These are phyloP conservation scores for Zalerion maritima DNA, from an alignment of 495 filamentous ascomycete genomes.

Conservation along the genomic window DNA sequence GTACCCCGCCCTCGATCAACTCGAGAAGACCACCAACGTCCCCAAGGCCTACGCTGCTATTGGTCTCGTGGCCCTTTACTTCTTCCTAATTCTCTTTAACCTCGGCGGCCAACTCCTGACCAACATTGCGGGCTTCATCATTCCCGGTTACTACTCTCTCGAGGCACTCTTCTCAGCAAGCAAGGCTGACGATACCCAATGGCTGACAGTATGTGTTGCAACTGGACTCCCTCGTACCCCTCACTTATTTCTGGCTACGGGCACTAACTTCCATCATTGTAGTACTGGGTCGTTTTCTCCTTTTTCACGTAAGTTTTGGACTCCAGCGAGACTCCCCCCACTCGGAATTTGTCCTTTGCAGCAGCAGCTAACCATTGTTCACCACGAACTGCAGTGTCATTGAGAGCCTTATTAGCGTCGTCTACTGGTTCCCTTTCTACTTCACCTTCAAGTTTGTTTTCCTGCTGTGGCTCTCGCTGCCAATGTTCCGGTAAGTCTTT, in stretches of 20 bases:
- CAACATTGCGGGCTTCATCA: conserved; percentile 85
- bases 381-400: conserved; percentile 42
- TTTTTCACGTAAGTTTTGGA: conserved; percentile 55
- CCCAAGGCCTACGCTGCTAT: conserved; percentile 95
- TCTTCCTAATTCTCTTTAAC: conserved; percentile 99
- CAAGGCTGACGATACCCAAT: conserved; percentile 87
- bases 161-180: conserved; percentile 69
- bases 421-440: conserved; percentile 99
- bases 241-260: not conserved
- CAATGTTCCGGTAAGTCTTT: conserved; percentile 66
- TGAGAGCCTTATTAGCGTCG: conserved; percentile 83
- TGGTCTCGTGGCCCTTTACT: conserved; percentile 73
- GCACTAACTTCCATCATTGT: conserved; percentile 18
- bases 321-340: not conserved
- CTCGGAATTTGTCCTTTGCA: conserved; percentile 3
- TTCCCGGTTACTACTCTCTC: conserved; percentile 93
- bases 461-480: conserved; percentile 92
- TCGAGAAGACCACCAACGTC: conserved; percentile 87
- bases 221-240: conserved; percentile 2
- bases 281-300: conserved; percentile 97
- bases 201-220: conserved; percentile 42
- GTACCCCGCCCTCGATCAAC: conserved; percentile 86
- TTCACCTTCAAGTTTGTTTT: conserved; percentile 98
- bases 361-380: conserved; percentile 1
- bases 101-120: conserved; percentile 92